Base-by-base conservation (phyloP, 2,329 filamentous ascomycete genomes). In the Fusarium incarnatum region DNA sequence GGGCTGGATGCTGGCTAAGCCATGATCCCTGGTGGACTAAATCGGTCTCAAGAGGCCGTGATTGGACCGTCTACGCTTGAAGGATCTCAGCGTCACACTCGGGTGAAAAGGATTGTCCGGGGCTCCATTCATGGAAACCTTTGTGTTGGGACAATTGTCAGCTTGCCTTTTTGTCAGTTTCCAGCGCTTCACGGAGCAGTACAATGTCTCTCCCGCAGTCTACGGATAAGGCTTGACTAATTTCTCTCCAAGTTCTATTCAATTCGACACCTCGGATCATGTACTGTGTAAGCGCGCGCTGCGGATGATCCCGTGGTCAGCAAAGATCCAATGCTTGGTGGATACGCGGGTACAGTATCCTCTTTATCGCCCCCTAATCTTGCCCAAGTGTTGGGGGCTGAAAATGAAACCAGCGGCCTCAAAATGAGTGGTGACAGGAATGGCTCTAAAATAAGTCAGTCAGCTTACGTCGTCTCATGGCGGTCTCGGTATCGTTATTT, bases 351-450 rank as follows among this genome's bases (percentile, higher is more conserved):
- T 52, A 52, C 32, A n/a, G 30, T 42, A 42, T 41, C 49, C 49
- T 41, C 18, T 22, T 22, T 13, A 47, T 53, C 23, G 13, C 49
- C 32, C 34, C 23, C 34, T 28, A 16, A 27, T 42, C 16, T 53
- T 25, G 41, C 41, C 46, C 12, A 52, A 27, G 30, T 15, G 40
- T 50, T 64, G 64, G 57, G 64, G 64, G 58, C 65, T 56, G 46
- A 63, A 42, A 58, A 32, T 64, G 58, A 49, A 63, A 41, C 49
- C 15, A 37, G 32, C n/a, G n/a, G 32, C 22, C 25, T 37, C 23
- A n/a, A 22, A 9, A 34, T 30, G 18, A 48, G 20, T 37, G 27
- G 25, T 20, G 16, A 15, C 18, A 16, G 11, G 2, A 8, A 12
- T 9, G 18, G 13, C 15, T 15, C 15, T 3, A 52, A 16, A 41